Evolutionary conservation across 129 eudicot species (phyloP), one percentile per base, ranked within the genome.

Genomic region (Logfia minima): DNA sequence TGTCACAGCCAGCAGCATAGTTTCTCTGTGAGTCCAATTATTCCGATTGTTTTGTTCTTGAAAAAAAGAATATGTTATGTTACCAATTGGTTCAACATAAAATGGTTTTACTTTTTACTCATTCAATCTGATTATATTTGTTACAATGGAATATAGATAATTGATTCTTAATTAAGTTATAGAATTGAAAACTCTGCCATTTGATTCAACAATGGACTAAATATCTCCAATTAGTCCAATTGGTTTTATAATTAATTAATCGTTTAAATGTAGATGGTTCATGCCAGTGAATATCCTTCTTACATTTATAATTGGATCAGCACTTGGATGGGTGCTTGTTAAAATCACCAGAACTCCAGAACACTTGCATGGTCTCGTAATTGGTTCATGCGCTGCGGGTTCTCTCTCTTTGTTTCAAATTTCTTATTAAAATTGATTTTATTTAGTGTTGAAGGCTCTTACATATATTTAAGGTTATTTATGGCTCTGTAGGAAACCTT

Each of bases 381-480:
- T 89, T 4, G 86, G 90, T 70, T 68, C 88, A 53, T 89, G 92
- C 64, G 83, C 96, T 45, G 96, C 90, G 18, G 96, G 96, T 89
- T 18, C 16, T 41, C 19, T 51, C 41, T 28, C 14, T 41, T 18
- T 24, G 32, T 14, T 26, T 19, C 24, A 1, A 1, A 6, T n/a
- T 19, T 5, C 26, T 9, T 35, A 1, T 8, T 16, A 16, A 58
- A 4, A 2, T 35, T 5, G 56, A 2, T 37, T 59, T 6, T 1
- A 9, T 43, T 65, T 45, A 26, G 4, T 5, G 17, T 59, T 70
- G 16, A 56, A 56, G 22, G 22, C 26, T 56, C 24, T 45, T 45
- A 45, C 17, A n/a, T 55, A 56, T 18, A 19, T 6, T 19, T 56
- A 56, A 9, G 70, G 45, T 39, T 21, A 4, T 41, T 39, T 59